Percentiles rank a stretch among this genome's conserved stretches.
phyloP scores from a whole-genome alignment of 2,329 filamentous ascomycete genomes.

The Dryadomyces quercivorus region DNA sequence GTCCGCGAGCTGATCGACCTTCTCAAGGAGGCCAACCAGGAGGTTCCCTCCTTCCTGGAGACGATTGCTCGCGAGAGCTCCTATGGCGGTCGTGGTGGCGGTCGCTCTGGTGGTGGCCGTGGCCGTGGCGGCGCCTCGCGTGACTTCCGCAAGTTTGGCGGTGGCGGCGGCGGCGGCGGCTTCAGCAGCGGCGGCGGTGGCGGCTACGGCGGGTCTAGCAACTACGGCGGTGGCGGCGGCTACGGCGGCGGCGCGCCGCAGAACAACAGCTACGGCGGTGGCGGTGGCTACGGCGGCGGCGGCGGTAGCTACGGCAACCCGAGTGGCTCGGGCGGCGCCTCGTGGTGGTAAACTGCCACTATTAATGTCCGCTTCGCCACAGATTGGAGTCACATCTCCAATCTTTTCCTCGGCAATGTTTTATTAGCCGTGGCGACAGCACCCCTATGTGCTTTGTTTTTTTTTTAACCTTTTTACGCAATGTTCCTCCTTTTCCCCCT shows the following conservation, averaged over 20 bases:
- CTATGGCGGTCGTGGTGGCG: conserved; percentile 53
- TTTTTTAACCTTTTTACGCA: not conserved
- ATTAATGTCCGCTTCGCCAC: not conserved
- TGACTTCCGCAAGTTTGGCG: conserved; percentile 76
- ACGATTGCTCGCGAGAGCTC: conserved; percentile 92
- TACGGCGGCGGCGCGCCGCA: conserved; percentile 24
- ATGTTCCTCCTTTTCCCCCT: too few relatives aligned
- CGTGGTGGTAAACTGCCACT: conserved; percentile 48
- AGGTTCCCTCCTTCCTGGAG: conserved; percentile 87
- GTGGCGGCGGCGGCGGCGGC: conserved; percentile 37
- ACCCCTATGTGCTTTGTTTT: not conserved
- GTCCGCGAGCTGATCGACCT: conserved; percentile 95
- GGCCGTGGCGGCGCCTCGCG: conserved; percentile 65
- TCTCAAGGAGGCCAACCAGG: conserved; percentile 97
- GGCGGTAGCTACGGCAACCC: conserved; percentile 58
- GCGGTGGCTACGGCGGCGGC: conserved; percentile 24
- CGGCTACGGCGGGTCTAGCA: conserved; percentile 25
- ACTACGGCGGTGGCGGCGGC: conserved; percentile 31
- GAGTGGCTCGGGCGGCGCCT: conserved; percentile 48
- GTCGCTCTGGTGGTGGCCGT: conserved; percentile 57
- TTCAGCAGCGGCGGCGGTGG: conserved; percentile 43
- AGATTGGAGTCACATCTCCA: not conserved
- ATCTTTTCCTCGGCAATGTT: not conserved
- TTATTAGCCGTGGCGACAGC: not conserved
- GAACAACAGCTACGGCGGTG: conserved; percentile 20